Conservation (phyloP, 2,329 filamentous ascomycete genomes). For the Meredithiella fracta region DNA sequence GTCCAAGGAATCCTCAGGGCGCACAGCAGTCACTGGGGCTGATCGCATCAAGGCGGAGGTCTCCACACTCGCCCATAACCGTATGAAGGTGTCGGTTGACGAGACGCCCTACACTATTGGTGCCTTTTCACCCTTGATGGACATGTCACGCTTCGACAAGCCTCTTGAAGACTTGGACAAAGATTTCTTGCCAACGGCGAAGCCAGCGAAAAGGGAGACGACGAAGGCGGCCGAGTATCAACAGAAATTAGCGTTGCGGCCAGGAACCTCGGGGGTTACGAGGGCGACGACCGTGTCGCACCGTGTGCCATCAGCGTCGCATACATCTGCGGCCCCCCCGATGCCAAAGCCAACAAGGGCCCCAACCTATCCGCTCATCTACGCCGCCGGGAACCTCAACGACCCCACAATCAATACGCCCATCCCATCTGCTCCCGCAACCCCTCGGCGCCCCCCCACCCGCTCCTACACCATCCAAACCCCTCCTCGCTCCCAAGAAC, state of each 20-base stretch:
- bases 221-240: slow-evolving; percentile 8
- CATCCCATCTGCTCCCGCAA: background rate
- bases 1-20: slow-evolving; percentile 10
- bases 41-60: slow-evolving; percentile 8
- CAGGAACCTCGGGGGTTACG: background rate
- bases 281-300: slow-evolving; percentile 10
- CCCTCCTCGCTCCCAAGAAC: slow-evolving; percentile 16
- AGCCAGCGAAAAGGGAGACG: slow-evolving; percentile 3
- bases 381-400: slow-evolving; percentile 8
- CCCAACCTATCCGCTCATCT: slow-evolving; percentile 7
- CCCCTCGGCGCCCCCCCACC: slow-evolving; percentile 2
- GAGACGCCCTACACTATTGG: slow-evolving; percentile 46
- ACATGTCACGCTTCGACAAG: slow-evolving; percentile 42
- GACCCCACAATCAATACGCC: background rate
- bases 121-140: slow-evolving; percentile 50
- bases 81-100: slow-evolving; percentile 27
- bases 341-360: background rate
- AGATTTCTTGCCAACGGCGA: slow-evolving; percentile 21
- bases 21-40: background rate
- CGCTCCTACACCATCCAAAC: slow-evolving; percentile 1
- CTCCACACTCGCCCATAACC: slow-evolving; percentile 20
- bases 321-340: slow-evolving; percentile 10
- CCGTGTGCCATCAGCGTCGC: slow-evolving; percentile 5
- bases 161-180: slow-evolving; percentile 34
- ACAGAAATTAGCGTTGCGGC: background rate